Conservation (phyloP, 345 rosid genomes). For the Dipteronia sinensis region DNA sequence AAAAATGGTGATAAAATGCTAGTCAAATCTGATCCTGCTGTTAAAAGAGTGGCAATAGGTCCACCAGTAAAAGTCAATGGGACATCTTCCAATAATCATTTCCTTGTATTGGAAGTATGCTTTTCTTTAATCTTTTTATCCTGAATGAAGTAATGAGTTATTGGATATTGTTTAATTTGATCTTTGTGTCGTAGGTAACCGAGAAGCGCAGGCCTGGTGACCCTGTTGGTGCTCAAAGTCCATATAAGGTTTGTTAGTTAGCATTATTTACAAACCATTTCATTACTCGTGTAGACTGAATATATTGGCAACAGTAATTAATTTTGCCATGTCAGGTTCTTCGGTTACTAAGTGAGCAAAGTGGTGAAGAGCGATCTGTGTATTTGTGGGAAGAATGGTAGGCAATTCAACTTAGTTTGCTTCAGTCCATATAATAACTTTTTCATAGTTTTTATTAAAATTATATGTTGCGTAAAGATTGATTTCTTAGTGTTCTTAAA, state of each 20-base stretch:
- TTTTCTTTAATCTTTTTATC: constrained; percentile 12
- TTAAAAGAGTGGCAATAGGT: constrained; percentile 29
- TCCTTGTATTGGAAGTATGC: constrained; percentile 90
- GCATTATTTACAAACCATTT: constrained; percentile 13
- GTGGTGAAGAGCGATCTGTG: constrained; percentile 79
- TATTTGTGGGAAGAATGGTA: constrained; percentile 90
- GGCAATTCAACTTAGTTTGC: constrained; percentile 12
- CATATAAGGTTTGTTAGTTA: constrained; percentile 61
- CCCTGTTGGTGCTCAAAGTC: constrained; percentile 37
- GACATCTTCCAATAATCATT: constrained; percentile 38
- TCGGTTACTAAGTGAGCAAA: constrained; percentile 82
- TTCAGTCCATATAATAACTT: constrained; percentile 1
- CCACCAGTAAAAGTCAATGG: constrained; percentile 26
- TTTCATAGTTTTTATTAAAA: background rate
- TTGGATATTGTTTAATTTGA: constrained; percentile 18
- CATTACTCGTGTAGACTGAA: constrained; percentile 8
- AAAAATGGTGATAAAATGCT: constrained; percentile 31
- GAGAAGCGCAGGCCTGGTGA: constrained; percentile 57
- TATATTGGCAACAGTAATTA: constrained; percentile 17
- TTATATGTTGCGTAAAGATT: background rate
- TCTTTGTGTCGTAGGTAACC: constrained; percentile 55
- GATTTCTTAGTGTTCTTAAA: constrained; percentile 23
- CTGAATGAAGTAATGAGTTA: background rate
- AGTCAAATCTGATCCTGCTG: constrained; percentile 17
- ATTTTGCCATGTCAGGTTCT: constrained; percentile 69